These are phyloP conservation scores for Xylaria multiplex DNA, from an alignment of 2,329 filamentous ascomycete genomes.

Conservation along the genomic window DNA sequence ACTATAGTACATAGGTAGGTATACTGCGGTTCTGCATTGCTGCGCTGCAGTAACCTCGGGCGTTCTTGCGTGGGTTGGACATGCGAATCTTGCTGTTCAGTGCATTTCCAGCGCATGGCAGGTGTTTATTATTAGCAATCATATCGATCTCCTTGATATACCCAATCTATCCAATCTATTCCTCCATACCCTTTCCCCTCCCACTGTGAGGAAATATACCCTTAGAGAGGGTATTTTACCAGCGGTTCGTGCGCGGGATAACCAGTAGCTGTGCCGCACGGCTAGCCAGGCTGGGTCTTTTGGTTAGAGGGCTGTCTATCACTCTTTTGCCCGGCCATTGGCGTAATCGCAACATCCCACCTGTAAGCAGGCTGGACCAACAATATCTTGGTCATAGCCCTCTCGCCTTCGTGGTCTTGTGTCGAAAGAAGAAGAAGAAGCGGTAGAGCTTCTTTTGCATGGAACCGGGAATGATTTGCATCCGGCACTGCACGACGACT, in stretches of 20 bases:
- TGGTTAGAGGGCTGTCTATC: not conserved
- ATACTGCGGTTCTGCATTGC: conserved; percentile 15
- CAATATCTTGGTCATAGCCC: conserved; percentile 22
- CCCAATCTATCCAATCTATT: conserved; percentile 2
- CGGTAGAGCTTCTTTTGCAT: conserved; percentile 17
- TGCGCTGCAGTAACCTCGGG: conserved; percentile 14
- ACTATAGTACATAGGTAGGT: too few species aligned
- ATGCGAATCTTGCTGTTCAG: conserved; percentile 28
- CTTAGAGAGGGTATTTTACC: not conserved
- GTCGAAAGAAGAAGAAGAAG: conserved; percentile 1
- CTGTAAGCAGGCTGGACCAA: conserved; percentile 23
- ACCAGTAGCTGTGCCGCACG: conserved; percentile 21
- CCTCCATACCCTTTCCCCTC: not conserved
- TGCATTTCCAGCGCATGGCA: conserved; percentile 26
- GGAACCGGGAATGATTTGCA: conserved; percentile 20
- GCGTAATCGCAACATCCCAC: conserved; percentile 21
- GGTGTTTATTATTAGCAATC: conserved; percentile 32
- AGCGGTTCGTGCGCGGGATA: conserved; percentile 26
- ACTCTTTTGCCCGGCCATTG: conserved; percentile 2
- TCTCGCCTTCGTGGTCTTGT: conserved; percentile 14
- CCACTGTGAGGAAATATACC: not conserved
- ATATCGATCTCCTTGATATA: conserved; percentile 11
- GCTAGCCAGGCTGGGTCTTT: conserved; percentile 12
- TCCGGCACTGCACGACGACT: not conserved
- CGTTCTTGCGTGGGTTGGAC: conserved; percentile 26